phyloP scores from a whole-genome alignment of 2,329 filamentous ascomycete species.

The Hymenoscyphus linearis region DNA sequence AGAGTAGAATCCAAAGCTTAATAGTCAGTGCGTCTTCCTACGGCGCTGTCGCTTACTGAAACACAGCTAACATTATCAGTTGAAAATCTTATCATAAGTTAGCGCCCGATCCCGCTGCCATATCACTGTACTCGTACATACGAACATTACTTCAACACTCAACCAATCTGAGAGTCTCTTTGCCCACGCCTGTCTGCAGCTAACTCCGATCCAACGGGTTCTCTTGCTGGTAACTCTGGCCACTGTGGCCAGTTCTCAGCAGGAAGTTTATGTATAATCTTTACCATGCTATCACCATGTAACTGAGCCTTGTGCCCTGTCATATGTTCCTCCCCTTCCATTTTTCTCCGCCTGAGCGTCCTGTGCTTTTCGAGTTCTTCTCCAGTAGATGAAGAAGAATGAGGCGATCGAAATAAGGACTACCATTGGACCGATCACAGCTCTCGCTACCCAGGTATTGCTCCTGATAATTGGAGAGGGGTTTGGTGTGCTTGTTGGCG shows the following conservation, averaged over 20 bases:
- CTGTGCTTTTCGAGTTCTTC: neutral
- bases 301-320: neutral
- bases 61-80: no score
- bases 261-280: neutral
- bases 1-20: no score
- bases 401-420: neutral
- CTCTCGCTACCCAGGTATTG: neutral
- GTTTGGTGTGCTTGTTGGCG: neutral
- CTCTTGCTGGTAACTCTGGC: neutral
- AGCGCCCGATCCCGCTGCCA: no score
- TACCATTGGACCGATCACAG: neutral
- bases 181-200: neutral
- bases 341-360: neutral
- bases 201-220: neutral
- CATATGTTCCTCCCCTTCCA: neutral
- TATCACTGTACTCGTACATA: no score
- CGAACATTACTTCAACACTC: no score
- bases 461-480: neutral
- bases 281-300: neutral
- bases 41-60: no score
- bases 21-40: no score
- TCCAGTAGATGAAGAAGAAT: neutral
- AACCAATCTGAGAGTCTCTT: no score
- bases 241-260: neutral
- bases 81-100: no score